Evolutionary conservation across 257 asterid species (phyloP), one percentile per base, ranked within the genome.

Genomic region (Mitragyna speciosa): DNA sequence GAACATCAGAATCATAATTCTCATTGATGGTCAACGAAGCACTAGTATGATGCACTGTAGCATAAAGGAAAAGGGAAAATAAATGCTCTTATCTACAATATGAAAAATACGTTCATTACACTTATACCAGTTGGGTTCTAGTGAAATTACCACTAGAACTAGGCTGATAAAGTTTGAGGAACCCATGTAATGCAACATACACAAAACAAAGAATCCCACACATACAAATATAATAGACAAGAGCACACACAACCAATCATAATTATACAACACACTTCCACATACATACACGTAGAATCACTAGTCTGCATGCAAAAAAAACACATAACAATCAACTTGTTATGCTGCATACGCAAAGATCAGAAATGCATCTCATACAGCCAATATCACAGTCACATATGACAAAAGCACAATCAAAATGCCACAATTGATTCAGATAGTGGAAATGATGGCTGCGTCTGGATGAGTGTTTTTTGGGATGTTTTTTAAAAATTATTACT

Each of bases 11-110:
- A 89, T 95, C 99, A 47, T 93, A 95, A 75, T 95, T 95, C 82
- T 95, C 98, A 74, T 95, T 95, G 64, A 95, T 88, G 78, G 99
- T 95, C 88, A 95, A 86, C n/a, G 99, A 95, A 78, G 99, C 98
- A 86, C 99, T 95, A 14, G 98, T 95, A 81, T 95, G 99, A 84
- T 95, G 99, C 90, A 95, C 99, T 95, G 97, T 86, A 79, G 56
- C 54, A 85, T 80, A 75, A 56, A 81, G 31, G 87, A 51, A 79
- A 66, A 79, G 48, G 71, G 45, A 82, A 76, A 76, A 85, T 54
- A 67, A 54, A 64, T 45, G 73, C 39, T 36, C 39, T 36, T 36
- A 36, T 59, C 24, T n/a, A 31, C 58, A 77, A 31, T 36, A 39
- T 4, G 45, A 69, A 28, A 16, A 39, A 69, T 0, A 7, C 2